phyloP scores from a whole-genome alignment of 352 stramenopile species.

The Pythium oligandrum region DNA sequence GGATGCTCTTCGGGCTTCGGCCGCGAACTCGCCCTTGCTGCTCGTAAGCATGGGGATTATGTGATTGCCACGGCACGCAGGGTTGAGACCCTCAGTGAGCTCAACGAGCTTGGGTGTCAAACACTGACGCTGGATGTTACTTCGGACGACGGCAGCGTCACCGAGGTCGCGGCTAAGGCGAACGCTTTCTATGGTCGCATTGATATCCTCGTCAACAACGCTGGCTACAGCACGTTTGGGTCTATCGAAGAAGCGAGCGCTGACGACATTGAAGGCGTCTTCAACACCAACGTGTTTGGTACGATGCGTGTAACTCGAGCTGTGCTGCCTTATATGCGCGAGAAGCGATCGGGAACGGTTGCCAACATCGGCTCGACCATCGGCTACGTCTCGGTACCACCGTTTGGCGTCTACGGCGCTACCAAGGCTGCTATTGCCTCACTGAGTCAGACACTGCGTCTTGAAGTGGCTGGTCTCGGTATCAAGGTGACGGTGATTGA shows the following conservation, averaged over 20 bases:
- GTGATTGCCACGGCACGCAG: conserved; percentile 10
- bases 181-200: conserved; percentile 4
- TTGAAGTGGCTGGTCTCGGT: conserved; percentile 25
- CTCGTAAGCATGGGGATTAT: conserved; percentile 1
- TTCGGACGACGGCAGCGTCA: not conserved
- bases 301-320: conserved; percentile 25
- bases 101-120: conserved; percentile 2
- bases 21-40: conserved; percentile 2
- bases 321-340: conserved; percentile 37
- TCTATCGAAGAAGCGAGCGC: conserved; percentile 17
- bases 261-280: conserved; percentile 29
- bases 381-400: conserved; percentile 23
- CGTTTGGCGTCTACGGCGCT: conserved; percentile 30
- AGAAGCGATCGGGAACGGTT: conserved; percentile 26
- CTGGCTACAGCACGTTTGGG: conserved; percentile 10
- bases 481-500: conserved; percentile 17
- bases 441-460: conserved; percentile 23
- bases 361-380: conserved; percentile 35
- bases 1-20: conserved; percentile 5
- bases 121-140: conserved; percentile 3
- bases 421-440: conserved; percentile 36
- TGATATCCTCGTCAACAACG: conserved; percentile 10
- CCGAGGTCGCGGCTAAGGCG: not conserved
- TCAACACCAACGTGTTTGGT: conserved; percentile 47
- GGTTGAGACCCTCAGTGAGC: conserved; percentile 3